A percentile compares a stretch with the other conserved stretches of the same genome.
These are phyloP conservation scores for Citrus glauca DNA, from an alignment of 345 rosid species.

Conservation along the genomic window DNA sequence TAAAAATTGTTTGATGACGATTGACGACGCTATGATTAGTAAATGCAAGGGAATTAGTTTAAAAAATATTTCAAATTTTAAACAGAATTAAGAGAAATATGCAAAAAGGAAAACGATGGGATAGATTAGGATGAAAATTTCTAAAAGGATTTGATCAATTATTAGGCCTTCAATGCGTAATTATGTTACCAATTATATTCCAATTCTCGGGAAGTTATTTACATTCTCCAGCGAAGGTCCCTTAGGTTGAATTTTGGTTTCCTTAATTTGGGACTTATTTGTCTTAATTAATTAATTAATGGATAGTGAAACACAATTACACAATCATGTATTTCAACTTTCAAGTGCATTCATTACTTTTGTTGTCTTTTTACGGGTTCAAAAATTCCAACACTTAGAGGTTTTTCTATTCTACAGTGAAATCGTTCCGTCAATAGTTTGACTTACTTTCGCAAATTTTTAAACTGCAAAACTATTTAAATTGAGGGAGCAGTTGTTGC, in stretches of 20 bases:
- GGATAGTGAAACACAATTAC: neutral
- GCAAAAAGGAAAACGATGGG: neutral
- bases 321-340: neutral
- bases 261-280: neutral
- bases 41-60: neutral
- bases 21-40: neutral
- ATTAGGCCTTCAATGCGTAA: too few relatives aligned
- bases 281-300: too few relatives aligned
- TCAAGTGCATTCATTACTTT: neutral
- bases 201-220: neutral
- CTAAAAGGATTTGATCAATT: constrained; percentile 17
- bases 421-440: neutral
- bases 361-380: neutral
- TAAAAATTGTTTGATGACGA: neutral
- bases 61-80: neutral
- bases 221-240: neutral
- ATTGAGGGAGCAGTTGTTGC: too few relatives aligned
- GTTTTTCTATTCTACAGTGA: neutral
- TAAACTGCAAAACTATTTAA: too few relatives aligned
- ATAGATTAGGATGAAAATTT: neutral
- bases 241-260: neutral
- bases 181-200: neutral
- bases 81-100: neutral
- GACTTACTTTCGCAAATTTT: too few relatives aligned
- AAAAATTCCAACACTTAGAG: neutral